Percentiles rank a stretch among this genome's conserved stretches.
phyloP scores from a whole-genome alignment of 1,284 basidiomycete genomes.

The Tilletia indica region DNA sequence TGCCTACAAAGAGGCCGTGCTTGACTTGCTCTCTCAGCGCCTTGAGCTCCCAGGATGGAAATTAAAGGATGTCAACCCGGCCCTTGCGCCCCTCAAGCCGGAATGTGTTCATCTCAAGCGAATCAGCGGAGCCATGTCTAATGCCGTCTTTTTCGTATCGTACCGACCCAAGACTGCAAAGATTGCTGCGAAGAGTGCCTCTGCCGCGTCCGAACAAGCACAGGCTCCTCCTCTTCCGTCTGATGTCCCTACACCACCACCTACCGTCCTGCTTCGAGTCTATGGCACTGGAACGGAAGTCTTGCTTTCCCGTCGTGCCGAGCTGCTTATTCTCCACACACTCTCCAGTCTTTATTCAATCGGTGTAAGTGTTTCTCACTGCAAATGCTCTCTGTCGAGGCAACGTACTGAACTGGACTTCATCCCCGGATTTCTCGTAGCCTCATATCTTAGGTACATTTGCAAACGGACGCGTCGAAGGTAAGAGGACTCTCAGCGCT shows the following conservation, averaged over 20 bases:
- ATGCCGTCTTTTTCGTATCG: slow-evolving; percentile 54
- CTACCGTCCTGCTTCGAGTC: slow-evolving; percentile 50
- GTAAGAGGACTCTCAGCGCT: slow-evolving; percentile 13
- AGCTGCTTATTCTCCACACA: slow-evolving; percentile 53
- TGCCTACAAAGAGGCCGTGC: slow-evolving; percentile 38
- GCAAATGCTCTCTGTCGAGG: too few relatives aligned
- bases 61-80: slow-evolving; percentile 30
- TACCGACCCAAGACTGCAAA: slow-evolving; percentile 26
- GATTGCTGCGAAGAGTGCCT: not conserved
- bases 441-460: slow-evolving; percentile 55
- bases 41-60: slow-evolving; percentile 45
- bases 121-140: slow-evolving; percentile 50
- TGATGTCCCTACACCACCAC: slow-evolving; percentile 24
- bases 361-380: slow-evolving; percentile 23
- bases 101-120: slow-evolving; percentile 39
- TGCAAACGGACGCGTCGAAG: slow-evolving; percentile 53
- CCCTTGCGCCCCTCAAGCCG: slow-evolving; percentile 34
- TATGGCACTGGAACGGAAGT: slow-evolving; percentile 51
- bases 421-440: not conserved
- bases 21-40: slow-evolving; percentile 40
- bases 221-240: not conserved
- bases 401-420: not conserved
- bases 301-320: slow-evolving; percentile 47
- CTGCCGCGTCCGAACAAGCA: not conserved
- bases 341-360: slow-evolving; percentile 54